phyloP scores from a whole-genome alignment of 2,329 filamentous ascomycete species.

The Phoma herbarum region DNA sequence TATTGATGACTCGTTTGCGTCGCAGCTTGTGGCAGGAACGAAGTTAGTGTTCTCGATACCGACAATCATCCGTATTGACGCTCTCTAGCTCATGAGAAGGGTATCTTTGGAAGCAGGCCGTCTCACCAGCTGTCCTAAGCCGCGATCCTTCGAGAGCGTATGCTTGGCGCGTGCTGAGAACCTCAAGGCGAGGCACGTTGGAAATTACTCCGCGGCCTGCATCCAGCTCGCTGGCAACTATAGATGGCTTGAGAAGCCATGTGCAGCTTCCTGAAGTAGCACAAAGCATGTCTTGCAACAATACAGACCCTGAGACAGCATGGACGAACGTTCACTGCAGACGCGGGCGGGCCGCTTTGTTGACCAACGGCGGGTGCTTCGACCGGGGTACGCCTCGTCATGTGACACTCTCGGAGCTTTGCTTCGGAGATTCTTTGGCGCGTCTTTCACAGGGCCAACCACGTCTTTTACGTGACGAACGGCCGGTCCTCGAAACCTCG shows the following conservation, averaged over 20 bases:
- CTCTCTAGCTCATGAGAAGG: constrained; percentile 5
- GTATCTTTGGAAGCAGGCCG: constrained; percentile 17
- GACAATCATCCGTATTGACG: constrained; percentile 9
- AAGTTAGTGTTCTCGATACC: constrained; percentile 12
- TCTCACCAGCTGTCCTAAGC: constrained; percentile 20
- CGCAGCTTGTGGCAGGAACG: constrained; percentile 22
- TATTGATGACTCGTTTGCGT: constrained; percentile 19
- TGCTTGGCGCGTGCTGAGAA: constrained; percentile 14
- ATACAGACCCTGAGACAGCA: not conserved
- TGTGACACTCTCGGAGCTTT: constrained; percentile 17
- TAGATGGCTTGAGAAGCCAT: not conserved
- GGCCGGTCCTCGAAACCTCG: constrained; percentile 6
- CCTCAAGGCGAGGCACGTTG: not conserved
- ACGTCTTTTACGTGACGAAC: constrained; percentile 30
- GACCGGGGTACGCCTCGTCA: constrained; percentile 18
- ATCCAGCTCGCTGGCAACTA: not conserved
- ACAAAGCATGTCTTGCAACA: not conserved
- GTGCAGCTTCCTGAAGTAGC: not conserved
- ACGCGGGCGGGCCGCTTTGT: constrained; percentile 21
- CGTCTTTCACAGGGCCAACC: constrained; percentile 31
- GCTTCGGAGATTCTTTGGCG: constrained; percentile 25
- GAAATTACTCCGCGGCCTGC: not conserved
- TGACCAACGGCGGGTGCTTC: constrained; percentile 12
- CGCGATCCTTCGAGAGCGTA: constrained; percentile 12
- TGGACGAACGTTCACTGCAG: constrained; percentile 13